Base-by-base conservation (phyloP, 2,329 filamentous ascomycete species). In the Anthostomella pinea region DNA sequence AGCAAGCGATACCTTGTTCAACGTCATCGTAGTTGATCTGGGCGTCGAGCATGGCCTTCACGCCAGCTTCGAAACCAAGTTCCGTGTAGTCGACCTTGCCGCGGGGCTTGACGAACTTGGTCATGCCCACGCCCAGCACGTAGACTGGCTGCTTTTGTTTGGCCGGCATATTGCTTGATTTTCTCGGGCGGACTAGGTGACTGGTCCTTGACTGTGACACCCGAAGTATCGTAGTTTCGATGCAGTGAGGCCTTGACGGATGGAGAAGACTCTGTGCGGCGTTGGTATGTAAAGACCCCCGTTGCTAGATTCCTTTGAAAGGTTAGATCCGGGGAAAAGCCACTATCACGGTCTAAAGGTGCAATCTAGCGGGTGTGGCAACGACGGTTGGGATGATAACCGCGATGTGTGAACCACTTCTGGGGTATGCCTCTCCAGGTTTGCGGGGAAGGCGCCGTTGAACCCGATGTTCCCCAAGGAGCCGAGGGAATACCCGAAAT, bases 121-220 rank as follows among this genome's bases (percentile, higher is more conserved):
- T 97, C 87, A 97, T 93, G 70, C 91, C 91, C 53, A 97, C 93
- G 71, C 91, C 91, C 43, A 97, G 81, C 60, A 97, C 87, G 73
- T 97, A 97, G 73, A 71, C 72, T 41, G 73, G 72, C 35, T 70
- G 64, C 54, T 72, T 74, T 52, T 67, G 60, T 49, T 70, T 70
- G 54, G 64, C 64, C 30, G 70, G 61, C 74, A 77, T 77, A 39
- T 40, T 62, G 48, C 32, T 14, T 3, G 24, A 6, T 30, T 19
- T 30, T 6, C 8, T 10, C 18, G 28, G 28, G n/a, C 13, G 11
- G 6, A 19, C 11, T 7, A 19, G 29, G 5, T 18, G 15, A 31
- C 14, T n/a, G n/a, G n/a, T n/a, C n/a, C 3, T 17, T 14, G 18
- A 4, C 17, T 31, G 11, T 31, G 16, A 31, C 17, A 5, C 24